phyloP scores from a whole-genome alignment of 208 protist species.

The Acanthamoeba royreba region DNA sequence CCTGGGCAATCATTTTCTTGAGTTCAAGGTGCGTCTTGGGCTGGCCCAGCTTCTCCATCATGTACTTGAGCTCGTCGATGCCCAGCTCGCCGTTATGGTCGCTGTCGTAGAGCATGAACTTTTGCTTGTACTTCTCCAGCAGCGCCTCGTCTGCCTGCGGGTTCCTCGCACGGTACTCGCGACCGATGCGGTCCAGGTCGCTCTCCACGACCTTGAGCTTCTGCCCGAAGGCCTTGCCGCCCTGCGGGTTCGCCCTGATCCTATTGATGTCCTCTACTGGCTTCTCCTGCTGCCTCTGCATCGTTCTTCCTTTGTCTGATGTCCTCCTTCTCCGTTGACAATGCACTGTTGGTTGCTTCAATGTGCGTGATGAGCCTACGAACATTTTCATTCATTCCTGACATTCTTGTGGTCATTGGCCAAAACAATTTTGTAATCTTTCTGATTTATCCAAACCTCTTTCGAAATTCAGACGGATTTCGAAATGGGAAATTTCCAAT shows the following conservation, averaged over 20 bases:
- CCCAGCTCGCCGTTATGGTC: slow-evolving; percentile 55
- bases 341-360: too few relatives aligned
- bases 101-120: slow-evolving; percentile 55
- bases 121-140: slow-evolving; percentile 11
- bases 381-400: too few relatives aligned
- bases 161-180: not conserved
- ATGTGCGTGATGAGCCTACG: too few relatives aligned
- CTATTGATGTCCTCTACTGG: slow-evolving; percentile 5
- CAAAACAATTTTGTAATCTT: too few relatives aligned
- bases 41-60: slow-evolving; percentile 60
- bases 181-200: not conserved
- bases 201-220: slow-evolving; percentile 14
- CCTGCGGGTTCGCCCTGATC: not conserved
- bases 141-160: not conserved
- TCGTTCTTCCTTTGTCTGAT: not conserved
- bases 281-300: not conserved
- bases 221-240: not conserved
- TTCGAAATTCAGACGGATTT: too few relatives aligned
- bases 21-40: slow-evolving; percentile 62
- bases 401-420: too few relatives aligned
- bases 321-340: too few relatives aligned
- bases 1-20: slow-evolving; percentile 67
- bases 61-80: slow-evolving; percentile 29
- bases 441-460: too few relatives aligned
- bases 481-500: too few relatives aligned